Evolutionary conservation across 176 grass and related monocot species (phyloP).

Genomic region (Oryza meridionalis): DNA sequence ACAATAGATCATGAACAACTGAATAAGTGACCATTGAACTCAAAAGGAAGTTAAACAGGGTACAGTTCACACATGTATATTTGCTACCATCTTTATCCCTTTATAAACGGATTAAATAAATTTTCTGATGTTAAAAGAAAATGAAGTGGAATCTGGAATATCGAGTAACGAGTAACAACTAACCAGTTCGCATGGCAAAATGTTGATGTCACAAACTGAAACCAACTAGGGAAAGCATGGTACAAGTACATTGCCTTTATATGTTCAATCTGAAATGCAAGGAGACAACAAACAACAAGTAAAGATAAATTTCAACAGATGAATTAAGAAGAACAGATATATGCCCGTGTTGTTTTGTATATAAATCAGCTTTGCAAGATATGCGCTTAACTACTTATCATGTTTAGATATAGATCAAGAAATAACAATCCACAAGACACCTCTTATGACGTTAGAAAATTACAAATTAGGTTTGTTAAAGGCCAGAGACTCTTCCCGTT

Average conservation of each 20-base stretch:
- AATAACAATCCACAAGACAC: neutral
- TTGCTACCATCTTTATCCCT: neutral
- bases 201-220: slow-evolving; percentile 90
- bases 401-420: slow-evolving; percentile 2
- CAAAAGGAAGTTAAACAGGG: slow-evolving; percentile 29
- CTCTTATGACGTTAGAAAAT: neutral
- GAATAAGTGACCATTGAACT: slow-evolving; percentile 32
- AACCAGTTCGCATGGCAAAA: slow-evolving; percentile 99
- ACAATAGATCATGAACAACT: slow-evolving; percentile 31
- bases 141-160: slow-evolving; percentile 11
- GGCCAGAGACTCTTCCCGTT: neutral
- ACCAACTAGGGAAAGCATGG: slow-evolving; percentile 81
- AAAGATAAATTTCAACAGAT: slow-evolving; percentile 1
- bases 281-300: slow-evolving; percentile 20
- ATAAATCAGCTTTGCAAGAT: slow-evolving; percentile 7
- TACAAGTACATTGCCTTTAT: slow-evolving; percentile 82
- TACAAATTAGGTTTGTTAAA: neutral
- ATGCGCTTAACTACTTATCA: neutral
- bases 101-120: neutral
- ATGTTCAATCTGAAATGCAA: slow-evolving; percentile 63
- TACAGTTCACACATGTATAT: slow-evolving; percentile 9
- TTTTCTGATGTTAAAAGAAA: slow-evolving; percentile 18
- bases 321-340: slow-evolving; percentile 1
- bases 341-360: neutral
- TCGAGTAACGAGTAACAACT: slow-evolving; percentile 37